Percentiles rank a stretch among this genome's conserved stretches.
Evolutionary conservation across 1,284 basidiomycete species (phyloP).

Genomic region (Malassezia dermatis): DNA sequence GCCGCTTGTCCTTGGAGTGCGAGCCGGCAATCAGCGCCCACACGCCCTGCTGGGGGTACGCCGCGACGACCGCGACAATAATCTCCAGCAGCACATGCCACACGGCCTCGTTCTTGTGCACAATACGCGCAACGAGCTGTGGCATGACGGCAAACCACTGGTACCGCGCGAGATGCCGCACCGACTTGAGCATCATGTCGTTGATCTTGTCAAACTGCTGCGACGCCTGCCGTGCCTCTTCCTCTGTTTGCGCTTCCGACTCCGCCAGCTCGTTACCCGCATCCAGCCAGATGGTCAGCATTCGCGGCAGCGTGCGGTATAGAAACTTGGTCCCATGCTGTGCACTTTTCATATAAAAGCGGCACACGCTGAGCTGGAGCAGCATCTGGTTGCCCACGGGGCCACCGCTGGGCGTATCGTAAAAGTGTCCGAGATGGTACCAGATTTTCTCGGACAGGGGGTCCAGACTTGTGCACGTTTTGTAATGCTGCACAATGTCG

Average conservation of each 20-base stretch:
- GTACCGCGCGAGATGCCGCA: conserved; percentile 64
- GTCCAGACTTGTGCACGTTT: conserved; percentile 50
- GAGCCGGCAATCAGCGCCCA: conserved; percentile 86
- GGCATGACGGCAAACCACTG: conserved; percentile 88
- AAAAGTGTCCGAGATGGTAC: conserved; percentile 28
- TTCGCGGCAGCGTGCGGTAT: conserved; percentile 85
- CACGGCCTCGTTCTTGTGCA: conserved; percentile 64
- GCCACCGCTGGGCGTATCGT: conserved; percentile 36
- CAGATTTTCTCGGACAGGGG: conserved; percentile 53
- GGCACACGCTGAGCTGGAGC: conserved; percentile 54
- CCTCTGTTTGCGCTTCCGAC: conserved; percentile 2
- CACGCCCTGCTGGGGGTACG: conserved; percentile 80
- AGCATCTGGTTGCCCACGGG: conserved; percentile 51
- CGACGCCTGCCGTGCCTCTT: conserved; percentile 25
- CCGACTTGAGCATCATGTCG: conserved; percentile 54
- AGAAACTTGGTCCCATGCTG: conserved; percentile 84
- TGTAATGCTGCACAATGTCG: conserved; percentile 52
- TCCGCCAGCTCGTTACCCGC: conserved; percentile 58
- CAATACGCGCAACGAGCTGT: conserved; percentile 89
- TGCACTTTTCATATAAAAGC: conserved; percentile 65
- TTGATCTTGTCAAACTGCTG: conserved; percentile 34
- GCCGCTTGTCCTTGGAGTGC: conserved; percentile 65
- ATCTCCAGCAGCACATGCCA: conserved; percentile 60
- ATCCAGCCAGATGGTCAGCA: conserved; percentile 92
- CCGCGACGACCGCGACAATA: conserved; percentile 63